These are phyloP conservation scores for Paratinospora sagittata DNA, from an alignment of 164 flowering plant genomes.

Conservation along the genomic window DNA sequence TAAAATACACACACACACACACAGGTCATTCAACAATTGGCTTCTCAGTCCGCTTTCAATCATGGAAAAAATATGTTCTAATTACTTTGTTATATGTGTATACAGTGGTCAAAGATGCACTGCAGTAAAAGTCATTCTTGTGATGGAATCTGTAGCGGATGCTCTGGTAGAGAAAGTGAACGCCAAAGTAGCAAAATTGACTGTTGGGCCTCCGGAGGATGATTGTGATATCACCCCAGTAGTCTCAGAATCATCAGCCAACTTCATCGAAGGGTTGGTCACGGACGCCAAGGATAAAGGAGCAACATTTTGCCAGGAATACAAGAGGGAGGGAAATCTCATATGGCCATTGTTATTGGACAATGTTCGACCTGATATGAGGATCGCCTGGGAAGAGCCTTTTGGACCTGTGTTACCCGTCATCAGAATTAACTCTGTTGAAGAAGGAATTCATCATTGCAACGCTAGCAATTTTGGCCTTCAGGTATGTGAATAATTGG, in stretches of 20 bases:
- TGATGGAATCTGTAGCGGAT: constrained; percentile 93
- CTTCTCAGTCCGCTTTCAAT: constrained; percentile 18
- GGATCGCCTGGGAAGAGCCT: constrained; percentile 99
- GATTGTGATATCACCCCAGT: constrained; percentile 94
- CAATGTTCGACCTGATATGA: constrained; percentile 91
- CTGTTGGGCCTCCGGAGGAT: constrained; percentile 88
- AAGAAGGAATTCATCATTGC: constrained; percentile 98
- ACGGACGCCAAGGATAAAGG: constrained; percentile 88
- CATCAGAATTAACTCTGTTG: constrained; percentile 74
- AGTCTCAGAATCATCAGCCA: constrained; percentile 70
- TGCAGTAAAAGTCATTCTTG: constrained; percentile 87
- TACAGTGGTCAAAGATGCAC: constrained; percentile 97
- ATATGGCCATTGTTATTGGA: constrained; percentile 97
- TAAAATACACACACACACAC: constrained; percentile 9
- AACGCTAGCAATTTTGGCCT: constrained; percentile 99
- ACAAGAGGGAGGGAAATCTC: constrained; percentile 92
- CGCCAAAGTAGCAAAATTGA: constrained; percentile 69
- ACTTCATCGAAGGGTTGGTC: constrained; percentile 88
- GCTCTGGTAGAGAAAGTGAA: constrained; percentile 80
- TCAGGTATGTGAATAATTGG: constrained; percentile 50
- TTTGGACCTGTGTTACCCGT: constrained; percentile 96
- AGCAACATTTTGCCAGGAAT: constrained; percentile 91
- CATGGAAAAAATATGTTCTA: neutral
- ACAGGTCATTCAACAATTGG: too few relatives aligned
- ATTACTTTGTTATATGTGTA: neutral